Conservation (phyloP, 2,329 filamentous ascomycete genomes). For the Trichoderma koningii region DNA sequence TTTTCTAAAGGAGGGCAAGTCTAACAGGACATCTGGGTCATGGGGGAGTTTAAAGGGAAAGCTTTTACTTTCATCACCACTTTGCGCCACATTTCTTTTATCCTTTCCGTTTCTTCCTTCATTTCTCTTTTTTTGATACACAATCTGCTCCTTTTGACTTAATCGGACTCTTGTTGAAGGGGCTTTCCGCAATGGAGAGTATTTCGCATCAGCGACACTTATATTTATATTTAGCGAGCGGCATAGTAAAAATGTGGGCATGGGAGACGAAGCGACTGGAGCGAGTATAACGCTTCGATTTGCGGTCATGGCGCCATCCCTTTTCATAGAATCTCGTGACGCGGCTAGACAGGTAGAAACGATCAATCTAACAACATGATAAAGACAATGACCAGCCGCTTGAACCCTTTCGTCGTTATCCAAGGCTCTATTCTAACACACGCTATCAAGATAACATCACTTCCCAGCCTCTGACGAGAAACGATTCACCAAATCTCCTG, state of each 20-base stretch:
- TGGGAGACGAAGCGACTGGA: too few species aligned
- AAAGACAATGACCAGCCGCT: not conserved
- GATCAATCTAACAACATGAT: not conserved
- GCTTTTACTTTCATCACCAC: conserved; percentile 17
- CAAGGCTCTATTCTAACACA: not conserved
- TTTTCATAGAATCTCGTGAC: not conserved
- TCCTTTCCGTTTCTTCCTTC: too few species aligned
- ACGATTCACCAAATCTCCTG: conserved; percentile 55
- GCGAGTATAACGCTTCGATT: too few species aligned
- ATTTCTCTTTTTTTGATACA: not conserved
- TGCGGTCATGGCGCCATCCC: not conserved
- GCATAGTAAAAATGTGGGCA: too few species aligned
- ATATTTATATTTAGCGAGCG: not conserved
- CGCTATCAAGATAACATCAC: not conserved
- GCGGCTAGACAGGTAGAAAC: not conserved
- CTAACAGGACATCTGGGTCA: not conserved
- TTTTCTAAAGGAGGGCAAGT: not conserved
- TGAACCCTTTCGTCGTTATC: not conserved
- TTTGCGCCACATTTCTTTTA: not conserved
- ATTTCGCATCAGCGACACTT: not conserved
- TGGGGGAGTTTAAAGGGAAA: conserved; percentile 1
- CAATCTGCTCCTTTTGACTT: not conserved
- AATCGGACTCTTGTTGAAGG: not conserved
- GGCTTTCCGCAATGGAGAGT: not conserved
- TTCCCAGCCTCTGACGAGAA: not conserved